These are phyloP conservation scores for Solanum piurae DNA, from an alignment of 257 asterid species.

Conservation along the genomic window DNA sequence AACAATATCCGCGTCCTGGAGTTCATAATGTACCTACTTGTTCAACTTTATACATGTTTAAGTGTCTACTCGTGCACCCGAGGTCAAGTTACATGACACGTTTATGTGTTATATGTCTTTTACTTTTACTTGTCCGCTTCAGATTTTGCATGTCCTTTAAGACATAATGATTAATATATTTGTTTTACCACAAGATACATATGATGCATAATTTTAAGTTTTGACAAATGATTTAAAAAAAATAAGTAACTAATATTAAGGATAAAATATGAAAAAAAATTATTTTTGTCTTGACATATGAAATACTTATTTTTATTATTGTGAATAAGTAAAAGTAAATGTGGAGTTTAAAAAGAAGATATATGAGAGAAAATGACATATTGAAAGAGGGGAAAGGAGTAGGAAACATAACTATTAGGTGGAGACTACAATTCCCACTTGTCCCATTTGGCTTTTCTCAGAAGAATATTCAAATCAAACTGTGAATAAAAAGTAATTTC, in stretches of 20 bases:
- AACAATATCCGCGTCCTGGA: not conserved
- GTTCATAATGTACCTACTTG: not conserved
- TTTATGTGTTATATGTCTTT: not conserved
- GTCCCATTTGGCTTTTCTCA: not conserved
- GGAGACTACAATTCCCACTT: not conserved
- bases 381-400: not conserved
- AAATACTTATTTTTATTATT: too few relatives aligned
- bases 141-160: not conserved
- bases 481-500: not conserved
- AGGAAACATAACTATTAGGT: not conserved
- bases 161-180: not conserved
- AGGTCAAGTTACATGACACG: not conserved
- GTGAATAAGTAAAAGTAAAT: not conserved
- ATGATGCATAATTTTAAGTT: not conserved
- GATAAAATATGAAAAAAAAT: not conserved
- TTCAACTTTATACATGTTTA: too few relatives aligned
- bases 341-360: too few relatives aligned
- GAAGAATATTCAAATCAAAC: not conserved
- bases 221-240: too few relatives aligned
- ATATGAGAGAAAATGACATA: not conserved
- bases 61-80: not conserved
- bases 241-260: too few relatives aligned
- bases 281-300: not conserved
- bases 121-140: too few relatives aligned
- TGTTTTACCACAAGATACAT: not conserved